phyloP scores from a whole-genome alignment of 2,329 filamentous ascomycete genomes.

The Microdochium trichocladiopsis region DNA sequence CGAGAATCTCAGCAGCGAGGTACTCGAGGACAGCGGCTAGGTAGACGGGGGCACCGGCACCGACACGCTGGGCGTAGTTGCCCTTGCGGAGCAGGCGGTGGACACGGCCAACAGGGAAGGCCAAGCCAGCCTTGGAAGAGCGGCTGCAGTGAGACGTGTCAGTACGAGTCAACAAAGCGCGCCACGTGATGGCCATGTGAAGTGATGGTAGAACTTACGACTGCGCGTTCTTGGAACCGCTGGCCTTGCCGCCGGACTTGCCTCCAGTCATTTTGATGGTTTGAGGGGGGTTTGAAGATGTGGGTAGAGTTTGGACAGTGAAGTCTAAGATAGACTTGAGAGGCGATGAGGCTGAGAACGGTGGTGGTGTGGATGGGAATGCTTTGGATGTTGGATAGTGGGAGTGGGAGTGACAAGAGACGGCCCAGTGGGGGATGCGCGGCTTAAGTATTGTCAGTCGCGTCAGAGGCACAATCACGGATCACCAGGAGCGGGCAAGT shows the following conservation, averaged over 20 bases:
- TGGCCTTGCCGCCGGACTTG: slow-evolving; percentile 99
- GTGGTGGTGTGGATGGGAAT: slow-evolving; percentile 21
- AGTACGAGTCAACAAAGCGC: slow-evolving; percentile 19
- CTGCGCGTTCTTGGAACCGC: slow-evolving; percentile 97
- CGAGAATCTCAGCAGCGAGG: slow-evolving; percentile 96
- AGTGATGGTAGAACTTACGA: slow-evolving; percentile 61
- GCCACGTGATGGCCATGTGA: neutral
- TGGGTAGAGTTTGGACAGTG: slow-evolving; percentile 10
- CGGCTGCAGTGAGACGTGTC: slow-evolving; percentile 53
- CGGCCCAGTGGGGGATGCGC: slow-evolving; percentile 33
- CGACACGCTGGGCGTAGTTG: slow-evolving; percentile 99
- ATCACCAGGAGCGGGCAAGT: slow-evolving; percentile 32
- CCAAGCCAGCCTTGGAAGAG: slow-evolving; percentile 98
- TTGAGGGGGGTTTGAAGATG: slow-evolving; percentile 15
- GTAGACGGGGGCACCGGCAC: slow-evolving; percentile 96
- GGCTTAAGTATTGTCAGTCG: slow-evolving; percentile 51
- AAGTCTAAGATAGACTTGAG: slow-evolving; percentile 10
- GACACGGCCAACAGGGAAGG: slow-evolving; percentile 98
- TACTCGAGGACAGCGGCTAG: slow-evolving; percentile 97
- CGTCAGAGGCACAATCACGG: slow-evolving; percentile 35
- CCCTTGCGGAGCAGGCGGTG: slow-evolving; percentile 98
- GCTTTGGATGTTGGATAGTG: slow-evolving; percentile 5
- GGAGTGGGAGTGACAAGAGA: neutral
- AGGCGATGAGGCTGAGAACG: slow-evolving; percentile 21
- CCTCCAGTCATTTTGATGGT: slow-evolving; percentile 96